Conservation (phyloP, 257 asterid genomes). For the Petunia axillaris region DNA sequence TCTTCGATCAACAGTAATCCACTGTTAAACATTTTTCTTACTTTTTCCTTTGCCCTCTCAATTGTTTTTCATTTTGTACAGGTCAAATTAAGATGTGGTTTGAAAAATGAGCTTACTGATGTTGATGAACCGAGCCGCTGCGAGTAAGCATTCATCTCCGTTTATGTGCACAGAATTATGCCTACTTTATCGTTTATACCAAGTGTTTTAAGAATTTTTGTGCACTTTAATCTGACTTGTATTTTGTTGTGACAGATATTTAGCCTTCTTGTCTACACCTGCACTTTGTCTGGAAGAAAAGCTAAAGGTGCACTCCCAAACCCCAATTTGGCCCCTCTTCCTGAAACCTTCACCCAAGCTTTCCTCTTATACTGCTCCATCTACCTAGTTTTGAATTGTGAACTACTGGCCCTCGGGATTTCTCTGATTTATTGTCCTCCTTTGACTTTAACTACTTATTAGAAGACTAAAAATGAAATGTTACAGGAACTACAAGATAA, state of each 20-base stretch:
- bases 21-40: not conserved
- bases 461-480: not conserved
- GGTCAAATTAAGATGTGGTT: slow-evolving; percentile 92
- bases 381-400: no score
- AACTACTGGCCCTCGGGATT: no score
- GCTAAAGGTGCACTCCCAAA: slow-evolving; percentile 57
- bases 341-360: not conserved
- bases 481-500: slow-evolving; percentile 76
- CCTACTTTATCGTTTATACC: slow-evolving; percentile 15
- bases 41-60: not conserved
- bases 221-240: slow-evolving; percentile 25
- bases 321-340: not conserved
- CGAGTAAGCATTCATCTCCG: slow-evolving; percentile 67
- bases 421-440: not conserved
- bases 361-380: not conserved
- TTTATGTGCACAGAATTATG: not conserved
- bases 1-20: not conserved
- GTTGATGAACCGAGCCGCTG: slow-evolving; percentile 99
- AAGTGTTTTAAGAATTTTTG: not conserved
- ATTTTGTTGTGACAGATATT: slow-evolving; percentile 56
- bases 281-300: slow-evolving; percentile 76
- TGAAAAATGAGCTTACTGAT: slow-evolving; percentile 77
- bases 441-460: not conserved
- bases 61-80: slow-evolving; percentile 35
- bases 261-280: slow-evolving; percentile 80